Percentiles rank a stretch among this genome's conserved stretches.
phyloP scores from a whole-genome alignment of 2,329 filamentous ascomycete genomes.

The Ophiostoma quercus region DNA sequence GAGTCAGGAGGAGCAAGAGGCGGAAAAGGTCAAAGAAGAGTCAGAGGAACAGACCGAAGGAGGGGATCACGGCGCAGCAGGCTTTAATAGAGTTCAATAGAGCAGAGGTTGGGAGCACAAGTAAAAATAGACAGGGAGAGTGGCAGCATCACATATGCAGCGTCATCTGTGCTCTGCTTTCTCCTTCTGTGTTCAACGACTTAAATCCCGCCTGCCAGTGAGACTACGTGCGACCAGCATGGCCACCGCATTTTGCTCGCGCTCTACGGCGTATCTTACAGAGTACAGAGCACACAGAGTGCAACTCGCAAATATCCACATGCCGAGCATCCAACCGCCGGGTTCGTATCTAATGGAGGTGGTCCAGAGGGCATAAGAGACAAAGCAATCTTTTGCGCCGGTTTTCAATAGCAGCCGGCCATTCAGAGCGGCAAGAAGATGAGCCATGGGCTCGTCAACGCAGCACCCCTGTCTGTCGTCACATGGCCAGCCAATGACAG shows the following conservation, averaged over 20 bases:
- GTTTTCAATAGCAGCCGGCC: conserved; percentile 15
- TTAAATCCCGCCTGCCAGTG: neutral
- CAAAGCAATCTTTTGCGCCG: conserved; percentile 2
- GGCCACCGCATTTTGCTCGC: neutral
- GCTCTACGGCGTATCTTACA: too few species aligned
- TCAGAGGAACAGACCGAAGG: neutral
- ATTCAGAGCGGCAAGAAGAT: conserved; percentile 22
- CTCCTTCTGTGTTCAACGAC: neutral
- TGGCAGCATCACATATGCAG: neutral
- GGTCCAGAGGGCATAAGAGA: neutral
- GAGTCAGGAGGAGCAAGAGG: conserved; percentile 5
- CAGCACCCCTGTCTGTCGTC: conserved; percentile 23
- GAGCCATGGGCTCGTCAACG: neutral
- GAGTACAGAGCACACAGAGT: neutral
- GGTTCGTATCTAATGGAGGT: neutral
- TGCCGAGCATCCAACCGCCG: conserved; percentile 9
- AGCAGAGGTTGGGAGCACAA: neutral
- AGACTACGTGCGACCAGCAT: neutral
- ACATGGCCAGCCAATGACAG: conserved; percentile 23
- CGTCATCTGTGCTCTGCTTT: neutral
- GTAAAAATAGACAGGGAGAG: neutral
- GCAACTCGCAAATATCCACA: neutral
- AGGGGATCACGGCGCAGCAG: neutral
- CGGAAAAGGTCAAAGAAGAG: neutral
- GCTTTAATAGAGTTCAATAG: neutral